Base-by-base conservation (phyloP, 208 protist species). In the Crithidia bombi region DNA sequence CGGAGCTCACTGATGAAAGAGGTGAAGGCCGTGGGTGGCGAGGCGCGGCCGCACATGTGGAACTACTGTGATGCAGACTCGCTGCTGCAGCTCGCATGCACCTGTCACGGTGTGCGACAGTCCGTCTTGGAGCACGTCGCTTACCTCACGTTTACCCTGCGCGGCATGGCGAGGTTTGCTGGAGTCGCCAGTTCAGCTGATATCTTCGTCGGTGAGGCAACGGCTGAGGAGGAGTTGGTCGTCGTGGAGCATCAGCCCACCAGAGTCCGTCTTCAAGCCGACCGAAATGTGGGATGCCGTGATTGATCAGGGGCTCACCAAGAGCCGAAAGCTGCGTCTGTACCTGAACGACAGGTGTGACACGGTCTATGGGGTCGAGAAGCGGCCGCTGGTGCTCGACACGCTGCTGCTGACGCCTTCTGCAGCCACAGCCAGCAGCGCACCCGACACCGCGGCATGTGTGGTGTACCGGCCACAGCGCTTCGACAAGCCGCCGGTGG, bases 271-370 rank as follows among this genome's bases (percentile, higher is more conserved):
- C n/a, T 74, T 35, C 25, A 23, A 51, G 59, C 32, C 57, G n/a
- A 5, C 10, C 23, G 41, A 50, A 28, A 52, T 10, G 39, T 90
- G 74, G 86, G 64, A 86, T 7, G 52, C 39, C 12, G 62, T 81
- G 7, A 80, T 92, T 55, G 87, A 92, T 52, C 35, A 44, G 2
- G 70, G 63, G 10, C 57, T 90, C 32, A 52, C 57, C 19, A 50
- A 64, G 47, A 92, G 87, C 70, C 63, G 58, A 41, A 92, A 92
- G 68, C 71, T 92, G 46, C 83, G 87, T 21, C 70, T 90, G 55
- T 87, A 90, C 68, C 49, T 92, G 5, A 85, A 84, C 65, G 87
- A 90, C 68, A 92, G 90, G 79, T 89, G 64, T 52, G 86, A 87
- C 64, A 85, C 66, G 38, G 65, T 76, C 33, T 92, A 89, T 71